phyloP scores from a whole-genome alignment of 345 rosid genomes.

The Ricinus communis region DNA sequence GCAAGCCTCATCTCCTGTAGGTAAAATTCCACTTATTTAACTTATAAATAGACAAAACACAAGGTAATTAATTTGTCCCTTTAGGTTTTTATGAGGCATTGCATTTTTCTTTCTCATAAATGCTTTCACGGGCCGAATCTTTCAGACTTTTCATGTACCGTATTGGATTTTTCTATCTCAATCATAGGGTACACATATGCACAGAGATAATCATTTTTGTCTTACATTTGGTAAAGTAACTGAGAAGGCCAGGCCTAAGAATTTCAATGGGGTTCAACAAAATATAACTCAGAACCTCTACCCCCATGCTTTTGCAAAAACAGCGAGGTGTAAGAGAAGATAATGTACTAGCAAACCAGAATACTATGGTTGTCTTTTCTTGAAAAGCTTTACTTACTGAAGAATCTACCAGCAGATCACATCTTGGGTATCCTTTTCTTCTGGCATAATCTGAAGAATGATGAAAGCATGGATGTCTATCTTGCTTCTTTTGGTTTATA shows the following conservation, averaged over 20 bases:
- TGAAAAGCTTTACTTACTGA: too few species aligned
- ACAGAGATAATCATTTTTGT: not conserved
- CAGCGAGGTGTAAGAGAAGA: too few species aligned
- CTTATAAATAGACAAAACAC: not conserved
- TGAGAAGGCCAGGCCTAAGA: too few species aligned
- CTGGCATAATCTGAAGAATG: not conserved
- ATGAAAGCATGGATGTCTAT: not conserved
- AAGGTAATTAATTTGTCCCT: not conserved
- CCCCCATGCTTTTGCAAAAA: not conserved
- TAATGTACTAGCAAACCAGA: too few species aligned
- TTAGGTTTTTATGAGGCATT: not conserved
- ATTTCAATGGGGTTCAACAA: too few species aligned
- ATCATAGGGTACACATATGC: not conserved
- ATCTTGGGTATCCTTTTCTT: too few species aligned
- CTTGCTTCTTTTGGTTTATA: not conserved
- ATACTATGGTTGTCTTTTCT: too few species aligned
- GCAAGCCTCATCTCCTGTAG: not conserved
- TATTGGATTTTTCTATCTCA: slow-evolving; percentile 1
- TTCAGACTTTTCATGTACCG: not conserved
- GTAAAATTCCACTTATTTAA: not conserved
- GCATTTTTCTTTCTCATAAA: not conserved
- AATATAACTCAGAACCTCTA: too few species aligned
- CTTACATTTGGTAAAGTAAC: not conserved
- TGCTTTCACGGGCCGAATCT: not conserved
- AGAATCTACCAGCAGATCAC: too few species aligned